Evolutionary conservation across 2,329 filamentous ascomycete species (phyloP), one percentile per base, ranked within the genome.

Genomic region (Claviceps arundinis): DNA sequence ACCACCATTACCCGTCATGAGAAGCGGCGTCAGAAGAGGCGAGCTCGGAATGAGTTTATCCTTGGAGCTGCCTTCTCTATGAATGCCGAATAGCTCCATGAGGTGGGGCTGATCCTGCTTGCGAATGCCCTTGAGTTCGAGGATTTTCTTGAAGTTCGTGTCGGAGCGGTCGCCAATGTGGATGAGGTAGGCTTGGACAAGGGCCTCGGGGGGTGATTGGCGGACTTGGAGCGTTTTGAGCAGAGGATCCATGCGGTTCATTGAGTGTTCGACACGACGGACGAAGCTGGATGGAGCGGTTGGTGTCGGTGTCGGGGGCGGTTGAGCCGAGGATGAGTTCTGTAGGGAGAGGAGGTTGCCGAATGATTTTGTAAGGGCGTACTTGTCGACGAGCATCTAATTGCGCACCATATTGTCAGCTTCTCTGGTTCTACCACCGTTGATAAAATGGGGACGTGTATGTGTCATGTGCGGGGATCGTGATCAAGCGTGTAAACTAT

Each of bases 221-320:
- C 88, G 88, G 47, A 98, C 91, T 73, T 98, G 93, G 3, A 98
- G 79, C 2, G 93, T 97, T 70, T 98, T 98, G 60, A 98, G 84
- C 22, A 98, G 78, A 1, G 89, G 87, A 62, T 97, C 91, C 57
- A 97, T 84, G 58, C 89, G 88, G 54, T 82, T 81, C 76, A 95
- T 93, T 62, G 81, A 85, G 55, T 83, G 78, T 62, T 85, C 87
- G 48, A 96, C 88, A 47, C 93, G 85, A 69, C 95, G 94, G 59
- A 88, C 77, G 65, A 93, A 97, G 56, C 82, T 78, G 9, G 74
- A 68, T 2, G 73, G 69, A 0, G 73, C 72, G 1, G 66, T 61
- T 34, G 30, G 30, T 34, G 26, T 30, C 8, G 26, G 26, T 30
- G 26, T 30, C 7, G 26, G 7, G 30, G 30, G 30, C 53, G 74